Evolutionary conservation across 345 rosid genomes (phyloP).

Genomic region (Bruguiera parviflora): DNA sequence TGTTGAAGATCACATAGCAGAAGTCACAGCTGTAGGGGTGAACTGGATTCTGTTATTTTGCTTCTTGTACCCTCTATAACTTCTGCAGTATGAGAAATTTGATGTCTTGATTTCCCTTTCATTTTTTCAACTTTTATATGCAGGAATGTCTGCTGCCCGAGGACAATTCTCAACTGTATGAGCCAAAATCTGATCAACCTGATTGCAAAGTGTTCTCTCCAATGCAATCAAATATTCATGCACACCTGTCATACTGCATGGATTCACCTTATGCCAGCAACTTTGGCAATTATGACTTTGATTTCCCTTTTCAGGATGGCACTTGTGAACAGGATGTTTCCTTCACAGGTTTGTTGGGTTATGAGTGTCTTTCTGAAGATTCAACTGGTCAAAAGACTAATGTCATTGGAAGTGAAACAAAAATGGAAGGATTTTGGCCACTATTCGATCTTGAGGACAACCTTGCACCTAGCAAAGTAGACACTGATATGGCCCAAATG

Average conservation of each 20-base stretch:
- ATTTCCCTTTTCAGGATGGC: constrained; percentile 50
- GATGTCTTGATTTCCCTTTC: background rate
- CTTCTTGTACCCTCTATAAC: background rate
- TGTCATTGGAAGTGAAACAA: constrained; percentile 28
- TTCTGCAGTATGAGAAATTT: background rate
- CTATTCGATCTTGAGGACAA: constrained; percentile 24
- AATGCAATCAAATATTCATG: constrained; percentile 28
- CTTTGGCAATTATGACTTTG: constrained; percentile 53
- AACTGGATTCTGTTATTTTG: constrained; percentile 5
- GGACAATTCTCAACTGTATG: constrained; percentile 23
- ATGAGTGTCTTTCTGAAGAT: constrained; percentile 44
- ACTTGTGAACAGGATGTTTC: constrained; percentile 50
- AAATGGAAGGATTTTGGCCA: constrained; percentile 20
- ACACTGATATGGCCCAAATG: constrained; percentile 30
- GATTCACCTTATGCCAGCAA: constrained; percentile 63
- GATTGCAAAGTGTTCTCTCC: constrained; percentile 49
- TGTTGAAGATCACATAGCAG: constrained; percentile 45
- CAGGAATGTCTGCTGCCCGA: constrained; percentile 39
- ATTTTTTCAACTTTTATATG: constrained; percentile 4
- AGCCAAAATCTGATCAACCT: constrained; percentile 29
- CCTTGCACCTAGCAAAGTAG: constrained; percentile 8
- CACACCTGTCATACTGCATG: constrained; percentile 33
- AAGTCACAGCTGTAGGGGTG: constrained; percentile 44
- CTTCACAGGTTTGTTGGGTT: constrained; percentile 45
- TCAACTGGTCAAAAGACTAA: constrained; percentile 34